Evolutionary conservation across 164 flowering plant genomes (phyloP).

Genomic region (Santalum album): DNA sequence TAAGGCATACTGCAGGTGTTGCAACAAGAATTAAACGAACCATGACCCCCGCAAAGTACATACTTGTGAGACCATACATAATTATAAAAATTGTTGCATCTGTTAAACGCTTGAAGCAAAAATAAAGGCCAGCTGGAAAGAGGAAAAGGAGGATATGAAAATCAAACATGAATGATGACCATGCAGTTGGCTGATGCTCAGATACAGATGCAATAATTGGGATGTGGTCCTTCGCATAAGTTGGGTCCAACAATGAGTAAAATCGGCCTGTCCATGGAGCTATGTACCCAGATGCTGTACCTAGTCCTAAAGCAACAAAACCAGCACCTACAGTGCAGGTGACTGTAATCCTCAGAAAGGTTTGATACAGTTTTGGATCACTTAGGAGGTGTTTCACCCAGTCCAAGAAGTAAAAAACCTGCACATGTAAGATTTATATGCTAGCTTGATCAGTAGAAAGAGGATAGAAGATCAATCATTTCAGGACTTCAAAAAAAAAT

Average conservation of each 20-base stretch:
- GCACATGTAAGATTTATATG: slow-evolving; percentile 11
- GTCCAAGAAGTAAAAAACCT: slow-evolving; percentile 90
- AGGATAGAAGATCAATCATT: too few species aligned
- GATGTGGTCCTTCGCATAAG: slow-evolving; percentile 97
- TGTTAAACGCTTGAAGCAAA: slow-evolving; percentile 92
- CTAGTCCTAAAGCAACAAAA: slow-evolving; percentile 76
- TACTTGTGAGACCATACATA: slow-evolving; percentile 96
- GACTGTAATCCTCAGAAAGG: slow-evolving; percentile 81
- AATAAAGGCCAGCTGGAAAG: slow-evolving; percentile 95
- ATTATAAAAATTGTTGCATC: slow-evolving; percentile 96
- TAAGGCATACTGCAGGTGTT: slow-evolving; percentile 95
- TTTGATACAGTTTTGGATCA: slow-evolving; percentile 72
- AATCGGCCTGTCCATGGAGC: slow-evolving; percentile 99
- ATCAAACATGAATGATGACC: slow-evolving; percentile 99
- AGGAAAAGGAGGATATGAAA: slow-evolving; percentile 88
- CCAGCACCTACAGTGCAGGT: slow-evolving; percentile 63
- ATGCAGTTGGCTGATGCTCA: slow-evolving; percentile 99
- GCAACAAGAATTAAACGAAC: slow-evolving; percentile 98
- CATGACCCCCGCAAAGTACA: slow-evolving; percentile 99
- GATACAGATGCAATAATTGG: slow-evolving; percentile 99
- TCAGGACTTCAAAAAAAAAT: too few species aligned
- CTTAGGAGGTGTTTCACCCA: slow-evolving; percentile 81
- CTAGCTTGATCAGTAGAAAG: not conserved
- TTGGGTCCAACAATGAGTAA: slow-evolving; percentile 94
- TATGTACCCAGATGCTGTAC: slow-evolving; percentile 93